A percentile compares a stretch with the other conserved stretches of the same genome.
Conservation (phyloP, 2,329 filamentous ascomycete genomes). For the Fusarium pseudograminearum region DNA sequence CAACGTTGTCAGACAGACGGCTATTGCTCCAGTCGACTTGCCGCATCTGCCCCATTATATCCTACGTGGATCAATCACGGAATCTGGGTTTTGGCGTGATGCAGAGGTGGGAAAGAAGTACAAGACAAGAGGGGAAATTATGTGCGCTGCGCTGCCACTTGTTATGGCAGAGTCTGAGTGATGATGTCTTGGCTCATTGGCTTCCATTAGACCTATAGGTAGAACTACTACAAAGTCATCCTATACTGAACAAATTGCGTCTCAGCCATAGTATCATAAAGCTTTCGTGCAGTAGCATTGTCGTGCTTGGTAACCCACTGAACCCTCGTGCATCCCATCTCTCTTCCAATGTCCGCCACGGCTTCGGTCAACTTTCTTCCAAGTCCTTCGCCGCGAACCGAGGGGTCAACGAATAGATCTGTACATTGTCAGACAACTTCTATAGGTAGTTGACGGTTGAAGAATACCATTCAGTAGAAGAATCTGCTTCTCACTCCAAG, state of each 20-base stretch:
- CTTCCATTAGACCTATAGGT: fast-evolving
- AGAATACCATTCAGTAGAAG: constrained; percentile 23
- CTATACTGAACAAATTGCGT: constrained; percentile 34
- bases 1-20: neutral
- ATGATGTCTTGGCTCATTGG: fast-evolving
- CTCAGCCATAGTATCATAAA: constrained; percentile 35
- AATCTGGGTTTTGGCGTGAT: neutral
- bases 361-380: constrained; percentile 27
- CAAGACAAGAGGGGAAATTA: neutral
- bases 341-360: constrained; percentile 23
- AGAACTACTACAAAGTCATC: constrained; percentile 6
- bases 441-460: fast-evolving
- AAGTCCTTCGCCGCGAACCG: constrained; percentile 8
- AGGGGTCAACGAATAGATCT: constrained; percentile 29
- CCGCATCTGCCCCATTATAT: neutral
- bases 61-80: neutral
- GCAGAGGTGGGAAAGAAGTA: neutral
- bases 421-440: neutral
- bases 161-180: fast-evolving
- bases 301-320: constrained; percentile 39
- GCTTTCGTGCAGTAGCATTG: constrained; percentile 14
- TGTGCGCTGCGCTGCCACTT: neutral
- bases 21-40: fast-evolving
- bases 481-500: constrained; percentile 37
- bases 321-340: constrained; percentile 26